A percentile compares a stretch with the other conserved stretches of the same genome.
phyloP scores from a whole-genome alignment of 768 basidiomycete species.

The Exsudoporus frostii region DNA sequence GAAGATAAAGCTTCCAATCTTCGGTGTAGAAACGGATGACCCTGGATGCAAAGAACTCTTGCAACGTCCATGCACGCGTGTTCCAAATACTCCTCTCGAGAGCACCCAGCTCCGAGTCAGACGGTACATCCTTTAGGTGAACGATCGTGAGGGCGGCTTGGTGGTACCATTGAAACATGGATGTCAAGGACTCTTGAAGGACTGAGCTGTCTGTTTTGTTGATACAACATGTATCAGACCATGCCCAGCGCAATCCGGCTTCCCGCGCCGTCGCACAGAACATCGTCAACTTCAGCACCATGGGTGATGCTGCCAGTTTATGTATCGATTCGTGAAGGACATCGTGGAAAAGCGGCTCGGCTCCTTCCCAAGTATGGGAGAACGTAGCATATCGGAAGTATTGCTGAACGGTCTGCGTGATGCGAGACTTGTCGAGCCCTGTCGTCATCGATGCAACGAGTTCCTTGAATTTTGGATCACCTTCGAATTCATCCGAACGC shows the following conservation, averaged over 20 bases:
- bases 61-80: background rate
- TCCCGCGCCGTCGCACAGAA: background rate
- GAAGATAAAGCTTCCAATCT: background rate
- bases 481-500: background rate
- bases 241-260: constrained; percentile 4
- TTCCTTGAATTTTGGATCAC: background rate
- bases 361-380: constrained; percentile 7
- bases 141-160: background rate
- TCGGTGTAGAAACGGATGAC: background rate
- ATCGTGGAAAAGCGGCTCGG: background rate
- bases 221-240: constrained; percentile 16
- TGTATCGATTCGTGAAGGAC: background rate
- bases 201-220: constrained; percentile 4
- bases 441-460: background rate
- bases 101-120: background rate
- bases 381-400: constrained; percentile 5
- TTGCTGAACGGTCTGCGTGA: background rate
- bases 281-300: background rate
- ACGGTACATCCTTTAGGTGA: background rate
- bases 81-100: background rate
- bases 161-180: background rate
- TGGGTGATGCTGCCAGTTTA: background rate
- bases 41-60: background rate
- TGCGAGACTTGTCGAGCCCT: background rate
- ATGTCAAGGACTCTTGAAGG: background rate